Base-by-base conservation (phyloP, 2,329 filamentous ascomycete species). In the Penicillium expansum region DNA sequence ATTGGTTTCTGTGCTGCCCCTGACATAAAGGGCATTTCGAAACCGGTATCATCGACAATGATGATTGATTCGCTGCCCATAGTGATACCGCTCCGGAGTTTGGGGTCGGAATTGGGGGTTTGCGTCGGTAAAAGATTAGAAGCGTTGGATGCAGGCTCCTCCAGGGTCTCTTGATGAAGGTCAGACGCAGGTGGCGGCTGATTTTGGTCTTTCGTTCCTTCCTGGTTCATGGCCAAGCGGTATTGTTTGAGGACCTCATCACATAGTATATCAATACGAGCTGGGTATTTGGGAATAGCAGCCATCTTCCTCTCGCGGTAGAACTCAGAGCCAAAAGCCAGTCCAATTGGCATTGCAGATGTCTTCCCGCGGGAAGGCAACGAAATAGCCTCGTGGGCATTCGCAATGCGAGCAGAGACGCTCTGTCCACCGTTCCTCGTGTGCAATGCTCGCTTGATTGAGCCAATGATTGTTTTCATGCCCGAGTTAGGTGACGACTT, bases 51-150 rank as follows among this genome's bases (percentile, higher is more conserved):
- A 64, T 95, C 90, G 35, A 96, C 86, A 67, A 96, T 95, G 54
- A 96, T 82, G 62, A 96, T 95, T 0, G 91, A 96, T 69, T 92
- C 88, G 78, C 91, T 96, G n/a, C 91, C 90, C 11, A 82, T 81
- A 0, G 91, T 94, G 43, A 93, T 83, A 55, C 79, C 79, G 61
- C 82, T 85, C 51, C 70, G 62, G 32, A 67, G 57, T 43, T 81
- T 74, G 9, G 74, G 62, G 6, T 70, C 68, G 5, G 66, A 62
- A 5, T 74, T 65, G 2, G 55, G 55, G 14, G 39, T 32, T 29
- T 59, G 52, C 22, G 60, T 53, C 24, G 52, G 48, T 11, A 52
- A 49, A 18, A 52, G 39, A 24, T 52, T 27, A 38, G 30, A 35
- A 5, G 24, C 16, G 16, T 59, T 48, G 11, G 49, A 30, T 24